A percentile compares a stretch with the other conserved stretches of the same genome.
These are phyloP conservation scores for Massarina eburnea DNA, from an alignment of 2,329 filamentous ascomycete genomes.

Conservation along the genomic window DNA sequence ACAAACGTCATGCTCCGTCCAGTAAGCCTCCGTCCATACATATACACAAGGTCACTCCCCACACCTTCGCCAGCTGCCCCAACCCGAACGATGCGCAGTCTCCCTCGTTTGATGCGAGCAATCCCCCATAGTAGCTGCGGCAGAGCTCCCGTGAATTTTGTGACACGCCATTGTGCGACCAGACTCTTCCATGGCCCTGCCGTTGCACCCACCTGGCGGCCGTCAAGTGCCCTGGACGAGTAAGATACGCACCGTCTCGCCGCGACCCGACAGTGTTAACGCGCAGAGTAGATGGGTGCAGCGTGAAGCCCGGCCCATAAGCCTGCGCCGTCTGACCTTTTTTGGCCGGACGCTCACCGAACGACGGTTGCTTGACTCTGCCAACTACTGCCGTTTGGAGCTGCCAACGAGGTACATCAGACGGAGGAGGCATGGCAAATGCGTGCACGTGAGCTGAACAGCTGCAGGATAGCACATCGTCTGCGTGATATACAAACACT, in stretches of 20 bases:
- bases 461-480: conserved; percentile 77
- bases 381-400: conserved; percentile 96
- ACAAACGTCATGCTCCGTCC: no score
- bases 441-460: conserved; percentile 17
- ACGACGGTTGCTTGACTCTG: conserved; percentile 83
- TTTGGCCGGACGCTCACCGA: conserved; percentile 94
- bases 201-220: conserved; percentile 58
- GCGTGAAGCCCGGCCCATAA: conserved; percentile 91
- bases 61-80: conserved; percentile 15
- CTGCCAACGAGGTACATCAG: conserved; percentile 73
- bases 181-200: conserved; percentile 29
- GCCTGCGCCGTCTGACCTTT: conserved; percentile 92
- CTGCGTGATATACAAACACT: conserved; percentile 96
- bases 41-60: no score
- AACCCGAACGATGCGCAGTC: conserved; percentile 19
- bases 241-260: conserved; percentile 37
- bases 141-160: conserved; percentile 14
- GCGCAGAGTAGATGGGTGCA: conserved; percentile 74
- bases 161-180: neutral
- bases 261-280: conserved; percentile 8
- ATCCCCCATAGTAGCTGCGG: conserved; percentile 1
- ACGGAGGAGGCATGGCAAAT: neutral
- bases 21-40: no score
- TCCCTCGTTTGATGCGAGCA: conserved; percentile 9
- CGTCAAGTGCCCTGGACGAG: conserved; percentile 62